Percentiles rank a stretch among this genome's conserved stretches.
Conservation (phyloP, 768 basidiomycete species). For the Galerina sulciceps region DNA sequence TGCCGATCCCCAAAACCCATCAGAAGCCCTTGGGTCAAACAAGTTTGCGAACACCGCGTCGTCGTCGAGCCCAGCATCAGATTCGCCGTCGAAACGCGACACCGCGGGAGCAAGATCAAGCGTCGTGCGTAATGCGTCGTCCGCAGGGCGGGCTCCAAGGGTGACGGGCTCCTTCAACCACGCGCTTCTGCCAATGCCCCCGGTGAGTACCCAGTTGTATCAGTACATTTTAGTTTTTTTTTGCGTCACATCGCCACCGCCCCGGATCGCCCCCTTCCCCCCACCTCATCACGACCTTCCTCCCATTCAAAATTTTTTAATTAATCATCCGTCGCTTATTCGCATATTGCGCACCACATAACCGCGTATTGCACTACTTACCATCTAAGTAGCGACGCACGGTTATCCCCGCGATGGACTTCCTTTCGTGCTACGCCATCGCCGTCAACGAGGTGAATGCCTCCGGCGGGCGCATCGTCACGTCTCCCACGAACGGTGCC, state of each 20-base stretch:
- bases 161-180: slow-evolving; percentile 84
- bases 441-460: slow-evolving; percentile 97
- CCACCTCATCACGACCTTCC: too few relatives aligned
- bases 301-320: too few relatives aligned
- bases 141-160: slow-evolving; percentile 33
- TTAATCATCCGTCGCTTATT: too few relatives aligned
- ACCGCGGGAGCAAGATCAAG: neutral
- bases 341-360: too few relatives aligned
- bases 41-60: too few relatives aligned
- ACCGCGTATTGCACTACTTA: neutral
- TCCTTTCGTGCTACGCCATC: slow-evolving; percentile 91
- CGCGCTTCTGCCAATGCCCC: slow-evolving; percentile 78
- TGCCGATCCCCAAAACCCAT: neutral
- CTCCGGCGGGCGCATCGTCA: slow-evolving; percentile 91
- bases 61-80: too few relatives aligned
- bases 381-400: slow-evolving; percentile 64
- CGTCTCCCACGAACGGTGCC: slow-evolving; percentile 92
- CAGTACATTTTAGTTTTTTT: neutral
- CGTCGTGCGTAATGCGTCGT: slow-evolving; percentile 4
- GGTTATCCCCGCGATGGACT: slow-evolving; percentile 92
- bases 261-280: too few relatives aligned
- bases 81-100: too few relatives aligned
- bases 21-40: too few relatives aligned
- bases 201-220: slow-evolving; percentile 49
- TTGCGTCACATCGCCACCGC: neutral